These are phyloP conservation scores for Ogataea salicorniae DNA, from an alignment of 805 yeast genomes.

Conservation along the genomic window DNA sequence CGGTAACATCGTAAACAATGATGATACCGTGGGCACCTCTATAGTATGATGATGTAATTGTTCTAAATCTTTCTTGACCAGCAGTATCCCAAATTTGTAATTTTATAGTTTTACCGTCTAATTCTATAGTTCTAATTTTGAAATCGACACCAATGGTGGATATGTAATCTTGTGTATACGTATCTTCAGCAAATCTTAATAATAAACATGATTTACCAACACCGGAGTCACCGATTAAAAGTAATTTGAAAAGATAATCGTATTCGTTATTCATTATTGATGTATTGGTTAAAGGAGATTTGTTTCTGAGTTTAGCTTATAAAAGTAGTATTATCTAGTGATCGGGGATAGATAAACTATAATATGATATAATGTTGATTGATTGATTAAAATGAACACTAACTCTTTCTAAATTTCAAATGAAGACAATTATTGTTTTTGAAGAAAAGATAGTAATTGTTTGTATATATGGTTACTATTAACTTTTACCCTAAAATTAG, in stretches of 20 bases:
- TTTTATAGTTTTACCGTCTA: slow-evolving; percentile 95
- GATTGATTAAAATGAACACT: background rate
- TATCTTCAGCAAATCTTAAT: slow-evolving; percentile 94
- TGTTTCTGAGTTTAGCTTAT: background rate
- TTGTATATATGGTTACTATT: too few relatives aligned
- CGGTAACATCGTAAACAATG: slow-evolving; percentile 96
- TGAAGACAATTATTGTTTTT: too few relatives aligned
- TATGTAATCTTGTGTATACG: slow-evolving; percentile 93
- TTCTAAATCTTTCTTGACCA: slow-evolving; percentile 97
- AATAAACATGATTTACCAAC: slow-evolving; percentile 96
- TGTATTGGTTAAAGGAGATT: background rate
- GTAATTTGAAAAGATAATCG: slow-evolving; percentile 93
- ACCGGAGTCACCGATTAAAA: slow-evolving; percentile 97
- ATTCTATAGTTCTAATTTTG: slow-evolving; percentile 80
- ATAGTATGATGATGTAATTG: slow-evolving; percentile 94
- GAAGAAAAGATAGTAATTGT: too few relatives aligned
- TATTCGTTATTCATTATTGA: slow-evolving; percentile 77
- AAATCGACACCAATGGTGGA: slow-evolving; percentile 98
- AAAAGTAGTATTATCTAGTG: too few relatives aligned
- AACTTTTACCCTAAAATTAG: too few relatives aligned
- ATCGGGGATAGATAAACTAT: too few relatives aligned
- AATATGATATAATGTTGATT: background rate
- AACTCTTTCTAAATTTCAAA: too few relatives aligned
- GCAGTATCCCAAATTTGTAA: slow-evolving; percentile 99
- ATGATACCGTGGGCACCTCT: slow-evolving; percentile 99